Evolutionary conservation across 2,329 filamentous ascomycete genomes (phyloP), one percentile per base, ranked within the genome.

Genomic region (Paecilomyces formosus): DNA sequence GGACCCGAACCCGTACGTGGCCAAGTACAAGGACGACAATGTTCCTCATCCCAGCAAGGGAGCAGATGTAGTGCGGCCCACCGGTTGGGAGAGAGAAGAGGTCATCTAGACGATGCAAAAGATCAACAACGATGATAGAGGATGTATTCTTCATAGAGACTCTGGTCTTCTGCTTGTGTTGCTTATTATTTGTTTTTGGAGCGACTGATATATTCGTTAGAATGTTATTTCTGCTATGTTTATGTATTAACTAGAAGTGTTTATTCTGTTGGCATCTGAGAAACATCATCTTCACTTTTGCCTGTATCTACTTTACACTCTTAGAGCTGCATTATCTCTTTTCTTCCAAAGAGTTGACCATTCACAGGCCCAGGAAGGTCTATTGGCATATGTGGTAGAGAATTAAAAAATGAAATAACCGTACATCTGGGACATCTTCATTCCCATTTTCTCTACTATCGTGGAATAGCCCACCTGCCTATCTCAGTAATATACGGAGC

Each of bases 1-100:
- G 33, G 94, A 99, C 69, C 92, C 93, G 1, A 99, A 99, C 69
- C 94, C 94, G 2, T 99, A 94, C 69, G 88, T 90, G 53, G 89
- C 87, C 73, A 82, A 86, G 66, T 97, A 93, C 79, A 90, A 89
- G 74, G 85, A 91, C 62, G 78, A 79, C 13, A 77, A 78, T 4
- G 79, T 80, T 62, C 83, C 85, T 24, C 90, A 93, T 64, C 89
- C 88, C 3, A 84, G 85, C 0, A 89, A 88, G 73, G 85, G 83
- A 1, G 81, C 88, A 58, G 79, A 82, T 56, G 82, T 86, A 53
- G 83, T 83, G 63, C 83, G 86, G 70, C 81, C 88, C 0, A 80
- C 80, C 0, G 94, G 94, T 0, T 99, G 89, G 83, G 92, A 97
- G 71, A 81, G 93, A 28, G 76, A 85, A 2, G 93, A 99, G 56